Conservation (phyloP, 352 stramenopile genomes). For the Saprolegnia diclina region DNA sequence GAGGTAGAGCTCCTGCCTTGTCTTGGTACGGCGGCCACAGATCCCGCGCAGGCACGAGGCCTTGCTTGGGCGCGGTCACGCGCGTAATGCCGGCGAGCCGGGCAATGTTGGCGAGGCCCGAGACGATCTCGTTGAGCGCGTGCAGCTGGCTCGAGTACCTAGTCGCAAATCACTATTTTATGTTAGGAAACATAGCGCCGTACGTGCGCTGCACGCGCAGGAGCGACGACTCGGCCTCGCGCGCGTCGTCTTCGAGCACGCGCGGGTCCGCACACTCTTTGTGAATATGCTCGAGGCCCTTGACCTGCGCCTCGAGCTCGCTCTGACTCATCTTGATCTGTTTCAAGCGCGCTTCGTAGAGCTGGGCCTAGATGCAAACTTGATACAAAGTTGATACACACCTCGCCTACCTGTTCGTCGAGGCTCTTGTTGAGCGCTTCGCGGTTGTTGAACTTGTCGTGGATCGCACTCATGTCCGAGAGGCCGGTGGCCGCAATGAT, state of each 20-base stretch:
- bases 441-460: slow-evolving; percentile 71
- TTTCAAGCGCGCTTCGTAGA: slow-evolving; percentile 73
- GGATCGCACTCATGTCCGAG: slow-evolving; percentile 67
- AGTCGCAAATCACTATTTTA: background rate
- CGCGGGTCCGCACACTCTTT: slow-evolving; percentile 39
- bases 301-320: slow-evolving; percentile 66
- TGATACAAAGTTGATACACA: background rate
- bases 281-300: slow-evolving; percentile 39
- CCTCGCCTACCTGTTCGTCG: slow-evolving; percentile 47
- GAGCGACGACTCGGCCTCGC: slow-evolving; percentile 63
- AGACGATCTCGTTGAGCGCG: slow-evolving; percentile 70
- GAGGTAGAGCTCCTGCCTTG: background rate
- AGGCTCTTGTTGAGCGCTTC: slow-evolving; percentile 76
- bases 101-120: slow-evolving; percentile 55
- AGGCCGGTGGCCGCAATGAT: slow-evolving; percentile 77
- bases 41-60: slow-evolving; percentile 45
- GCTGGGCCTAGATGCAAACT: slow-evolving; percentile 32
- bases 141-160: slow-evolving; percentile 42
- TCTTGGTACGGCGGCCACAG: slow-evolving; percentile 53
- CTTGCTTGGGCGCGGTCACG: slow-evolving; percentile 50
- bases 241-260: slow-evolving; percentile 62
- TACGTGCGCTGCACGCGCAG: slow-evolving; percentile 59
- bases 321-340: slow-evolving; percentile 70
- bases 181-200: slow-evolving; percentile 19
- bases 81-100: slow-evolving; percentile 73